Conservation (phyloP, 805 yeast species). For the Metschnikowia borealis region DNA sequence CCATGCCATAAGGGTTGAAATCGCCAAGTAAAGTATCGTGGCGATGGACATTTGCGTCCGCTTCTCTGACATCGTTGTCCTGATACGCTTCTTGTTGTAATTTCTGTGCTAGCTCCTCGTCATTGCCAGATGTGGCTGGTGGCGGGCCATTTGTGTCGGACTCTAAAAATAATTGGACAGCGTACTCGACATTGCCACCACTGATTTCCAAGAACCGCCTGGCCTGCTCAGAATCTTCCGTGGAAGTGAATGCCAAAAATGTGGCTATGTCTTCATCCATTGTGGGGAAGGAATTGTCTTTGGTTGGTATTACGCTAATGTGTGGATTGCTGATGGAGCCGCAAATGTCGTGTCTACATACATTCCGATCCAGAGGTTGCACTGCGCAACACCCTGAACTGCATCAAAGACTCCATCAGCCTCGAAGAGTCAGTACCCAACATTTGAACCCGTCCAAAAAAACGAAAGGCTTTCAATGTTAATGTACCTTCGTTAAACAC, state of each 20-base stretch:
- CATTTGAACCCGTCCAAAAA: background rate
- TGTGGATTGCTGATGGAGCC: background rate
- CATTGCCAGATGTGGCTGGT: slow-evolving; percentile 27
- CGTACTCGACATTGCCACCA: slow-evolving; percentile 73
- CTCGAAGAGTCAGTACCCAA: background rate
- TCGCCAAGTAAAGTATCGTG: slow-evolving; percentile 71
- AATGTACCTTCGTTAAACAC: too few relatives aligned
- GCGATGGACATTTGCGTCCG: slow-evolving; percentile 72
- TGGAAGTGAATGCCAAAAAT: slow-evolving; percentile 82
- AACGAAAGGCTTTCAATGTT: too few relatives aligned
- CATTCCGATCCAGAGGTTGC: background rate
- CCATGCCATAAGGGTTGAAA: slow-evolving; percentile 6
- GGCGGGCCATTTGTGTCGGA: slow-evolving; percentile 20
- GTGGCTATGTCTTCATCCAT: slow-evolving; percentile 57
- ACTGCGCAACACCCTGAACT: background rate
- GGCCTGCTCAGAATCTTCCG: slow-evolving; percentile 64
- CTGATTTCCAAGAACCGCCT: slow-evolving; percentile 74
- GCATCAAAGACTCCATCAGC: background rate
- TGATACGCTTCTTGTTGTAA: slow-evolving; percentile 62
- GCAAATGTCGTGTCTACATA: slow-evolving; percentile 1
- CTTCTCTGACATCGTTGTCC: slow-evolving; percentile 37
- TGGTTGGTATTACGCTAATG: background rate
- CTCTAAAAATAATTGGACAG: slow-evolving; percentile 81
- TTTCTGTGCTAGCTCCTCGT: slow-evolving; percentile 56
- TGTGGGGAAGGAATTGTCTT: background rate